Conservation (phyloP, 768 basidiomycete species). For the Serpula lacrymans region DNA sequence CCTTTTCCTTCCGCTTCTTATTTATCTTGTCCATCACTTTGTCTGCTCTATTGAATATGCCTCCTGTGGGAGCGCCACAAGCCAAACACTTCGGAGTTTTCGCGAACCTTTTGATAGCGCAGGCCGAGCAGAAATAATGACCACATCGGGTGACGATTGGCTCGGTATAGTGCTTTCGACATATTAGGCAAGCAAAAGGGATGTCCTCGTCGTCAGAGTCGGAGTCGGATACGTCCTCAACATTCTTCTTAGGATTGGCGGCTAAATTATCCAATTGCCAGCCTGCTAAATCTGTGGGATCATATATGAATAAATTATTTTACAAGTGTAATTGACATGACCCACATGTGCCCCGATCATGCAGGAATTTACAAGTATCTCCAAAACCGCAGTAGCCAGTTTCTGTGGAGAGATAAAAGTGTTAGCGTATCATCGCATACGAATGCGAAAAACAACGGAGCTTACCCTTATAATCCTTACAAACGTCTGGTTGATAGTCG, state of each 20-base stretch:
- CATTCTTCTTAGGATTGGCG: constrained; percentile 64
- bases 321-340: constrained; percentile 17
- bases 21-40: constrained; percentile 88
- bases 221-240: constrained; percentile 59
- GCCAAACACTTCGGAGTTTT: constrained; percentile 96
- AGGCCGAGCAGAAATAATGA: constrained; percentile 93
- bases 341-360: constrained; percentile 93
- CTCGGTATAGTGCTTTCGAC: constrained; percentile 91
- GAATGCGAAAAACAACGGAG: constrained; percentile 13
- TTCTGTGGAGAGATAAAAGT: constrained; percentile 46
- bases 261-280: constrained; percentile 98
- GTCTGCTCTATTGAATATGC: constrained; percentile 94
- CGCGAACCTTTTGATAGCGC: constrained; percentile 91
- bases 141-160: constrained; percentile 95
- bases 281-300: constrained; percentile 77
- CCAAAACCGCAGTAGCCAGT: constrained; percentile 99
- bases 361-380: constrained; percentile 98
- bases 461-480: constrained; percentile 98
- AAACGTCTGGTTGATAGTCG: constrained; percentile 99
- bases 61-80: constrained; percentile 88
- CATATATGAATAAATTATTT: constrained; percentile 9
- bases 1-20: constrained; percentile 61
- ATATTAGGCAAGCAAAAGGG: constrained; percentile 98
- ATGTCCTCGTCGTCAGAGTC: constrained; percentile 83
- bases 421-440: constrained; percentile 6